Conservation (phyloP, 1,284 basidiomycete genomes). For the Rhizoctonia solani region DNA sequence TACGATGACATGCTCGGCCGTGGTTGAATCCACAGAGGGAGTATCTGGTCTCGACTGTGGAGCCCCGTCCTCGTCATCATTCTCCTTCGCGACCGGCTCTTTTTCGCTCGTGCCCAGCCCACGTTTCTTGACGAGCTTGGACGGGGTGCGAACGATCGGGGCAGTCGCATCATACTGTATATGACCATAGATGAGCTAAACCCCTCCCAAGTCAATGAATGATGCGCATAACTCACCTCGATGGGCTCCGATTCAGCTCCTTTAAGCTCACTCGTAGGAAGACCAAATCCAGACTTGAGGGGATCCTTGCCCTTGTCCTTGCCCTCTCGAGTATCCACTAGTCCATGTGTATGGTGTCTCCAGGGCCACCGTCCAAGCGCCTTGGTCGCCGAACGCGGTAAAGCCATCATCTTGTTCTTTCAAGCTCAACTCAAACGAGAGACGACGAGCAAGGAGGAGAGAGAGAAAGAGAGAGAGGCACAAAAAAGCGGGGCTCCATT, state of each 20-base stretch:
- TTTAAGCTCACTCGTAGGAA: neutral
- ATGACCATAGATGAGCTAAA: too few species aligned
- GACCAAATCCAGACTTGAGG: slow-evolving; percentile 4
- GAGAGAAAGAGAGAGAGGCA: neutral
- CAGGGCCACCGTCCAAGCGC: slow-evolving; percentile 19
- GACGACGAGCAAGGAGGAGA: neutral
- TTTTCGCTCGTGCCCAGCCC: neutral
- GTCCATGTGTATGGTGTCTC: slow-evolving; percentile 8
- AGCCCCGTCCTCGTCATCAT: neutral
- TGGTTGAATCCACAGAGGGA: slow-evolving; percentile 8
- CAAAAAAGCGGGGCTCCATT: neutral
- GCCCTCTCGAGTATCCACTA: neutral
- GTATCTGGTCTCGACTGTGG: neutral
- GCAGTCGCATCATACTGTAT: neutral
- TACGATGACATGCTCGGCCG: slow-evolving; percentile 10
- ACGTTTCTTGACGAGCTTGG: slow-evolving; percentile 21
- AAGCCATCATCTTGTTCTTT: slow-evolving; percentile 26
- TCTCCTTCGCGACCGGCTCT: neutral
- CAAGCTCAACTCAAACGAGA: too few species aligned
- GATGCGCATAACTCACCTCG: slow-evolving; percentile 16
- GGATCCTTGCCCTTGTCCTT: too few species aligned
- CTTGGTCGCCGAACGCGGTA: slow-evolving; percentile 31
- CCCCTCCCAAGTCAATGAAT: too few species aligned
- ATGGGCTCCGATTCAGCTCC: slow-evolving; percentile 15
- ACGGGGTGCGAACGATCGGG: slow-evolving; percentile 4